Percentiles rank a stretch among this genome's conserved stretches.
phyloP scores from a whole-genome alignment of 768 basidiomycete genomes.

The Agrocybe praecox region DNA sequence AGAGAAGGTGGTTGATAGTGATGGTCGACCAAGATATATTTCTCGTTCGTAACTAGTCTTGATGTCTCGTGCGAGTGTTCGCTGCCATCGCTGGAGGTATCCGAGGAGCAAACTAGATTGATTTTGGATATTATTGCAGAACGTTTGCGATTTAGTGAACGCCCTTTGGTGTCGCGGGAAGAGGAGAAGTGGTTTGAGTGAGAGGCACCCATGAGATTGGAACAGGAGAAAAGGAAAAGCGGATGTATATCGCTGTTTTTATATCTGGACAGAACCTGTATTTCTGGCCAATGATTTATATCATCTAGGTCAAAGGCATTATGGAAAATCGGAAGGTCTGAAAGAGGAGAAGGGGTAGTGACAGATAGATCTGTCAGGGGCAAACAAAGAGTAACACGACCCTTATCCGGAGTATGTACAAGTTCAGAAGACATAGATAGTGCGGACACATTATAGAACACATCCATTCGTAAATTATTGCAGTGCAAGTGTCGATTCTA shows the following conservation, averaged over 20 bases:
- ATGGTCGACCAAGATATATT: slow-evolving; percentile 22
- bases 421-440: background rate
- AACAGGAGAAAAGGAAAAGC: slow-evolving; percentile 6
- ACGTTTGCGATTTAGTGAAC: slow-evolving; percentile 31
- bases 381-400: slow-evolving; percentile 27
- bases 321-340: slow-evolving; percentile 9
- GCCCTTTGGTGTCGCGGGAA: slow-evolving; percentile 17
- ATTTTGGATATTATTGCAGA: slow-evolving; percentile 39
- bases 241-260: slow-evolving; percentile 14
- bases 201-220: slow-evolving; percentile 33
- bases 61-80: slow-evolving; percentile 42
- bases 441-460: background rate
- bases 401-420: background rate
- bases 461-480: background rate
- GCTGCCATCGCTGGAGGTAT: slow-evolving; percentile 34
- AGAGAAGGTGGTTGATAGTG: slow-evolving; percentile 23
- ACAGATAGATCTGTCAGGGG: slow-evolving; percentile 26
- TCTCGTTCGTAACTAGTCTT: slow-evolving; percentile 31
- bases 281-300: slow-evolving; percentile 18
- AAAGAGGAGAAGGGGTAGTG: slow-evolving; percentile 13
- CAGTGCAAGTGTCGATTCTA: too few relatives aligned
- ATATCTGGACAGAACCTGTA: slow-evolving; percentile 19
- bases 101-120: slow-evolving; percentile 41
- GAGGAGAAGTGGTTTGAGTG: slow-evolving; percentile 22
- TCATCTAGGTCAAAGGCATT: slow-evolving; percentile 18